Evolutionary conservation across 139 green algal species (phyloP), one percentile per base, ranked within the genome.

Genomic region (Spirogloea muscicola): DNA sequence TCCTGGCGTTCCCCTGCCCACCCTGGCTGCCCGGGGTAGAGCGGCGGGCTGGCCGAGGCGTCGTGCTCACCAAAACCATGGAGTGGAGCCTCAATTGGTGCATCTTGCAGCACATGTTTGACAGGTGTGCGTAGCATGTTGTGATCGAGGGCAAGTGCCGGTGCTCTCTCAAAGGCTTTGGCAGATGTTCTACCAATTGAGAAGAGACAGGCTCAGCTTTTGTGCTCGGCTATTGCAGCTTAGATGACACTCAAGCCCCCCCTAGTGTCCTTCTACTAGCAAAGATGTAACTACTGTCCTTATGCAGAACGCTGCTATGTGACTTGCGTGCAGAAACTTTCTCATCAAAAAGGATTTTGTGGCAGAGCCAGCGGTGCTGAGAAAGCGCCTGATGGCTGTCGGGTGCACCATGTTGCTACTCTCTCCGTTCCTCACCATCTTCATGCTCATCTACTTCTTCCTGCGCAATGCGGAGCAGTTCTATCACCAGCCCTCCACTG

Each of bases 361-460:
- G 40, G 60, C 64, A 3, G 75, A 90, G 65, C 68, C 64, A 3
- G 18, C 2, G 4, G 59, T 72, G 16, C 76, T 93, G 55, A 61
- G 66, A 36, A 39, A 60, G 33, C 82, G 89, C 18, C 84, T 91
- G 58, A 68, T 76, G 64, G 64, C 58, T 29, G 64, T 81, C 21
- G 78, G 59, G 6, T 49, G 77, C 9, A 27, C 86, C 41, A 95
- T 96, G 72, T 41, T 91, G 52, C 40, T 88, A 10, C 64, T 96
- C 10, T 89, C 89, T 1, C 93, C 94, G 62, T 97, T 97, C 74
- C 66, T 97, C 31, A 74, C 94, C 7, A 74, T 94, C 18, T 96
- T 96, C 82, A 84, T 97, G 77, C 63, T 96, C 41, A 93, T 94
- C 43, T 93, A 96, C 84, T 96, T 96, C 80, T 92, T 96, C 79